Evolutionary conservation across 495 filamentous ascomycete species (phyloP).

Genomic region (Penicillium verhagenii): DNA sequence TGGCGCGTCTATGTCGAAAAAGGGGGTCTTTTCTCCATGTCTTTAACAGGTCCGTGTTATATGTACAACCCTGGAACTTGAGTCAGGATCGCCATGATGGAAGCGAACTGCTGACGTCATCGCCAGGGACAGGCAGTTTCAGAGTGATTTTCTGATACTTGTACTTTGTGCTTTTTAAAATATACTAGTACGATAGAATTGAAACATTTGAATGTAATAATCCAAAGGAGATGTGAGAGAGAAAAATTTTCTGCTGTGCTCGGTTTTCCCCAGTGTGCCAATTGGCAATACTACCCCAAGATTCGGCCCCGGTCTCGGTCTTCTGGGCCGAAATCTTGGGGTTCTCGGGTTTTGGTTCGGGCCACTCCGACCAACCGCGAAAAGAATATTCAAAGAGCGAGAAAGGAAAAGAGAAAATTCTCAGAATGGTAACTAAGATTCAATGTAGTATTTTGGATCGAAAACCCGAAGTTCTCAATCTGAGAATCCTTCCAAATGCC

Average conservation of each 20-base stretch:
- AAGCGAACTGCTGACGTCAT: slow-evolving; percentile 9
- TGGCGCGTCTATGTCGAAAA: background rate
- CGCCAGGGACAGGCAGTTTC: background rate
- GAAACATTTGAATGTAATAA: too few species aligned
- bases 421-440: background rate
- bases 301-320: background rate
- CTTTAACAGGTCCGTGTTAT: background rate
- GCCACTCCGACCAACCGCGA: background rate
- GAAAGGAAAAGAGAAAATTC: too few species aligned
- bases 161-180: too few species aligned
- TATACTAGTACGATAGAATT: too few species aligned
- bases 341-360: background rate
- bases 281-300: background rate
- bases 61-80: background rate
- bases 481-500: too few species aligned
- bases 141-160: too few species aligned
- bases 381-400: too few species aligned
- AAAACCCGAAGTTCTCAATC: too few species aligned
- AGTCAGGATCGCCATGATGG: background rate
- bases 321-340: background rate
- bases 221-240: too few species aligned
- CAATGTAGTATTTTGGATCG: background rate
- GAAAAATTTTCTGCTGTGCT: too few species aligned
- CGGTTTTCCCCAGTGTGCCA: too few species aligned
- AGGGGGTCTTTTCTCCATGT: background rate